phyloP scores from a whole-genome alignment of 768 basidiomycete genomes.

The Gautieria morchelliformis region DNA sequence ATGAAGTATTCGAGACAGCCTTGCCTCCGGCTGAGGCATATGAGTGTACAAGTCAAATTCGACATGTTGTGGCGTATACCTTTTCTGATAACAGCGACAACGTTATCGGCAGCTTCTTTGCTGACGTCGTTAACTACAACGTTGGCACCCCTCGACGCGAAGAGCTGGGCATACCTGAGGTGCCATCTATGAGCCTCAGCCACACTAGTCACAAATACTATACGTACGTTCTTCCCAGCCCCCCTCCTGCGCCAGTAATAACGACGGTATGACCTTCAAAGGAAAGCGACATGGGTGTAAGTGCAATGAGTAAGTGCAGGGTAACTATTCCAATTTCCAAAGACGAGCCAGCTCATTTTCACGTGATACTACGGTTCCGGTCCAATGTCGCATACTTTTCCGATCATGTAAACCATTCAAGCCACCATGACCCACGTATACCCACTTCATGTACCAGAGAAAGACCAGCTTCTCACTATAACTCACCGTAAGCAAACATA shows the following conservation, averaged over 20 bases:
- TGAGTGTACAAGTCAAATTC: too few species aligned
- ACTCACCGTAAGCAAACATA: constrained; percentile 44
- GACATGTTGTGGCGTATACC: constrained; percentile 35
- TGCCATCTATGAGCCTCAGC: neutral
- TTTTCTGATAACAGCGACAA: constrained; percentile 79
- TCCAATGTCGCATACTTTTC: too few species aligned
- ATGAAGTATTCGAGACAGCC: constrained; percentile 80
- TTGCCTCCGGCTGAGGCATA: constrained; percentile 65
- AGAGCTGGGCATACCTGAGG: constrained; percentile 76
- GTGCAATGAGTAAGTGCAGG: neutral
- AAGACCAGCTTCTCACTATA: constrained; percentile 51
- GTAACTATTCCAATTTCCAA: too few species aligned
- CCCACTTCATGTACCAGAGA: constrained; percentile 37
- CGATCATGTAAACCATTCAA: too few species aligned
- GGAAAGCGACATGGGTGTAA: constrained; percentile 29
- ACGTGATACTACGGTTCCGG: neutral
- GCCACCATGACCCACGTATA: neutral
- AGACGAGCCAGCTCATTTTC: neutral
- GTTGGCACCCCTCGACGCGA: constrained; percentile 88
- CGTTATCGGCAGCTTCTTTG: constrained; percentile 76
- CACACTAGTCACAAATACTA: neutral
- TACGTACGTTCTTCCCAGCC: constrained; percentile 82
- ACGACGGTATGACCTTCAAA: constrained; percentile 90
- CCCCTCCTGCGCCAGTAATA: constrained; percentile 92
- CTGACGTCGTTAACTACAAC: constrained; percentile 96